Evolutionary conservation across 768 basidiomycete species (phyloP).

Genomic region (Symmetrospora coprosmae): DNA sequence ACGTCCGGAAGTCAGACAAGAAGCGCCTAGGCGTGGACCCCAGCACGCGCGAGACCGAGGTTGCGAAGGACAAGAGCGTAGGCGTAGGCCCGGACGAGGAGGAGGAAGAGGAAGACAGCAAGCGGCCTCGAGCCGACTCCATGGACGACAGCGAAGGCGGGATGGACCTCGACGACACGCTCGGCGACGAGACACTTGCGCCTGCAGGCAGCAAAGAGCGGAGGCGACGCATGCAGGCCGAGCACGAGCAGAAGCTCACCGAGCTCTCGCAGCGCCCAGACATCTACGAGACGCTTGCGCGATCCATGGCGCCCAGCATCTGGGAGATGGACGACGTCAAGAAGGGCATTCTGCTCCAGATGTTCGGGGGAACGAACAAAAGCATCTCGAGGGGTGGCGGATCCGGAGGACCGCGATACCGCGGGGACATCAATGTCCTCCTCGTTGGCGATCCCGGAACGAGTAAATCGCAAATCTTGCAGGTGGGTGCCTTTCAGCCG

Average conservation of each 20-base stretch:
- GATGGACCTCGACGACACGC: constrained; percentile 35
- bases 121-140: background rate
- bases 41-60: constrained; percentile 47
- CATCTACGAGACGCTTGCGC: constrained; percentile 69
- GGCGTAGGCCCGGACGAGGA: constrained; percentile 50
- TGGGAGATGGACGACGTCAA: constrained; percentile 99
- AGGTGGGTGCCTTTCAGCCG: constrained; percentile 44
- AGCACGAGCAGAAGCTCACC: constrained; percentile 63
- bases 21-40: constrained; percentile 60
- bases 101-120: constrained; percentile 25
- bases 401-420: constrained; percentile 85
- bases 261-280: constrained; percentile 61
- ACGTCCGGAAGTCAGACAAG: constrained; percentile 59
- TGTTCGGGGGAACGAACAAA: constrained; percentile 98
- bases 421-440: constrained; percentile 94
- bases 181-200: constrained; percentile 25
- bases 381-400: constrained; percentile 82
- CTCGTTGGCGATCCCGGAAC: constrained; percentile 96
- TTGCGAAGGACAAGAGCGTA: constrained; percentile 49
- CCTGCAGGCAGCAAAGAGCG: constrained; percentile 40
- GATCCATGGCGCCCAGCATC: constrained; percentile 82
- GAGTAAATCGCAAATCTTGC: constrained; percentile 85
- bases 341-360: constrained; percentile 86
- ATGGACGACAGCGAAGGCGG: constrained; percentile 35
- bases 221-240: constrained; percentile 44